Evolutionary conservation across 345 rosid genomes (phyloP).

Genomic region (Aegle marmelos): DNA sequence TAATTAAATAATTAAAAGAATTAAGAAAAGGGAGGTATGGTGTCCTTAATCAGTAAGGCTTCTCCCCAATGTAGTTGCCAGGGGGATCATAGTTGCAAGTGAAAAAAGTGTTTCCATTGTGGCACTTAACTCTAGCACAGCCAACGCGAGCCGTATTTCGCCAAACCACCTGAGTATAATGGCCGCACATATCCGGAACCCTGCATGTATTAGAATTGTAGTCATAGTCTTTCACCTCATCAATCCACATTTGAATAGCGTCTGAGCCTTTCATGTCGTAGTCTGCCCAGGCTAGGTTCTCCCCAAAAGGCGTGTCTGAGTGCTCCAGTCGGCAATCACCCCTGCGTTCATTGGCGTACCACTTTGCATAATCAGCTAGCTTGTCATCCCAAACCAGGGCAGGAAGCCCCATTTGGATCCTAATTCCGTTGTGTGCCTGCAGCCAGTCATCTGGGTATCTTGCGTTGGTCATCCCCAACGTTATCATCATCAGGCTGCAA

Average conservation of each 20-base stretch:
- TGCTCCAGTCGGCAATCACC: conserved; percentile 42
- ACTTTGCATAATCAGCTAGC: conserved; percentile 39
- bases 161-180: conserved; percentile 74
- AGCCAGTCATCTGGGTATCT: conserved; percentile 36
- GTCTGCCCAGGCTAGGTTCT: conserved; percentile 48
- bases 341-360: conserved; percentile 29
- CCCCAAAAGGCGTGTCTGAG: conserved; percentile 55
- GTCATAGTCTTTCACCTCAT: conserved; percentile 46
- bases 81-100: background rate
- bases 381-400: conserved; percentile 44
- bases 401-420: conserved; percentile 30
- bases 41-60: background rate
- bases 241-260: conserved; percentile 53
- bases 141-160: background rate
- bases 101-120: background rate
- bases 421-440: conserved; percentile 46
- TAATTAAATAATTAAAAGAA: no score
- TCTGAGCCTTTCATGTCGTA: conserved; percentile 29
- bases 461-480: background rate
- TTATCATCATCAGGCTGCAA: no score
- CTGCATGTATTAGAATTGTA: conserved; percentile 43
- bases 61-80: background rate
- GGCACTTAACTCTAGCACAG: background rate
- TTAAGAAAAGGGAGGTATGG: no score
- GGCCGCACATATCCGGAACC: conserved; percentile 44